Conservation (phyloP, 352 stramenopile species). For the Globisporangium lucens region DNA sequence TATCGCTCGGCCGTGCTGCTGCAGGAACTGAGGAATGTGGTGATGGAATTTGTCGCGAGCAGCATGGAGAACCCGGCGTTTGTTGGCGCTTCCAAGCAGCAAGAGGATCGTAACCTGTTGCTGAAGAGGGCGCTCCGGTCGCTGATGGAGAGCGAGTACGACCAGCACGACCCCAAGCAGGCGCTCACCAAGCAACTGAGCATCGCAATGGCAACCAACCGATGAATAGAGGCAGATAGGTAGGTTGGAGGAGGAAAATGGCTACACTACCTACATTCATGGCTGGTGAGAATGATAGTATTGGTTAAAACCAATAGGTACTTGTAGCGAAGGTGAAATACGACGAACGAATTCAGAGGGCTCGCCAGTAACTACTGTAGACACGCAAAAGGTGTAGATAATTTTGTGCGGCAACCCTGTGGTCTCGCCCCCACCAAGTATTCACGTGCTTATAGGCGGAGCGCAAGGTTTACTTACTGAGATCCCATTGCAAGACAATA, state of each 20-base stretch:
- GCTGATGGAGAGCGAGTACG: conserved; percentile 48
- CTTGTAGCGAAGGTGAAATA: too few species aligned
- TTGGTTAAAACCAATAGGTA: too few species aligned
- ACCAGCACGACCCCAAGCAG: conserved; percentile 46
- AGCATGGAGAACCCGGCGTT: conserved; percentile 40
- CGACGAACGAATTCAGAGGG: too few species aligned
- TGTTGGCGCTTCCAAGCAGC: neutral
- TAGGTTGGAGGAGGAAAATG: neutral
- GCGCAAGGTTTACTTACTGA: too few species aligned
- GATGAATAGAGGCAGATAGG: neutral
- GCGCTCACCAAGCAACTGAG: conserved; percentile 38
- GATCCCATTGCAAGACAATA: too few species aligned
- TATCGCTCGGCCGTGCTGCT: conserved; percentile 53
- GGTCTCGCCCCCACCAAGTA: too few species aligned
- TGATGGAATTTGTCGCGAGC: conserved; percentile 30
- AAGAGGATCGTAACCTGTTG: conserved; percentile 3
- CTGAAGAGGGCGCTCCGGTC: conserved; percentile 30
- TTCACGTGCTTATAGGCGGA: too few species aligned
- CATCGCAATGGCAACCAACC: neutral
- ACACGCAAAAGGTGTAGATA: too few species aligned
- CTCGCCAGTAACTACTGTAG: too few species aligned
- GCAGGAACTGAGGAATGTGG: conserved; percentile 35
- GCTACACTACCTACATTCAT: neutral
- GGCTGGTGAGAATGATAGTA: too few species aligned
- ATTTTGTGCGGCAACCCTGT: too few species aligned